Percentiles rank a stretch among this genome's conserved stretches.
These are phyloP conservation scores for Talaromyces rugulosus DNA, from an alignment of 2,329 filamentous ascomycete genomes.

Conservation along the genomic window DNA sequence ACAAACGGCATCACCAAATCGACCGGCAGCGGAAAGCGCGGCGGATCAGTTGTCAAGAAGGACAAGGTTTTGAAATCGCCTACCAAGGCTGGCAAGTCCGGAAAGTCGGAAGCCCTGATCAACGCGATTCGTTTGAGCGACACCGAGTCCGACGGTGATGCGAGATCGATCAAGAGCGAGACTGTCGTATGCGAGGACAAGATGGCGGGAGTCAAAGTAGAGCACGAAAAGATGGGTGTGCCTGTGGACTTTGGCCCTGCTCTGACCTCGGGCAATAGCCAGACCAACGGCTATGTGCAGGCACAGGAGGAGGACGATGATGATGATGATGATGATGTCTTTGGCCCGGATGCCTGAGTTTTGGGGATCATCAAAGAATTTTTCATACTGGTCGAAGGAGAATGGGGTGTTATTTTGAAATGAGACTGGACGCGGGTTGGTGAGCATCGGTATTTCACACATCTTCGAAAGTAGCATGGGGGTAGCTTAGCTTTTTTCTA, in stretches of 20 bases:
- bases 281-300: neutral
- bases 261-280: neutral
- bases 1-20: constrained; percentile 17
- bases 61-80: neutral
- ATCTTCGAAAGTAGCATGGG: too few relatives aligned
- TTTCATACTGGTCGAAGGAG: neutral
- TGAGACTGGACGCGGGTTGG: neutral
- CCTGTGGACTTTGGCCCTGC: neutral
- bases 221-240: neutral
- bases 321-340: neutral
- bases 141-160: neutral
- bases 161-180: neutral
- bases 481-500: neutral
- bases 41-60: neutral
- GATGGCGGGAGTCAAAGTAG: neutral
- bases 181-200: neutral
- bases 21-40: neutral
- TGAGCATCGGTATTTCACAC: neutral
- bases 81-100: neutral
- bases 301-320: neutral
- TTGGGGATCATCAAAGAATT: neutral
- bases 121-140: neutral
- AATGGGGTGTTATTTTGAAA: neutral
- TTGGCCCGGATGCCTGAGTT: neutral
- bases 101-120: neutral